These are phyloP conservation scores for Fusarium euwallaceae DNA, from an alignment of 2,329 filamentous ascomycete genomes.

Conservation along the genomic window DNA sequence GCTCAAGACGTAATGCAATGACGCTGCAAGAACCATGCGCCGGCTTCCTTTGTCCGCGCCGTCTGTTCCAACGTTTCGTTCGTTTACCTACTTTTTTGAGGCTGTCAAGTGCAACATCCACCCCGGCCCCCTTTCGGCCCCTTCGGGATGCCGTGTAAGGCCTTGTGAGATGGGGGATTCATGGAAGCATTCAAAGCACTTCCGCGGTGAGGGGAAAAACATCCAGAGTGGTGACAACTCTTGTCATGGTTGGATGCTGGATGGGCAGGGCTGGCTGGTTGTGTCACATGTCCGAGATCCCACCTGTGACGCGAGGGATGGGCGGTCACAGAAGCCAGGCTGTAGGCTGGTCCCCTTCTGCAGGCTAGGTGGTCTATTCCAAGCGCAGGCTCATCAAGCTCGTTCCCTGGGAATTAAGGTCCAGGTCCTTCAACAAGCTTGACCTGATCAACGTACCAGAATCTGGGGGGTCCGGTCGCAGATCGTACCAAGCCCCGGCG, in stretches of 20 bases:
- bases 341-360: background rate
- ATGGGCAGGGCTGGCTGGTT: conserved; percentile 9
- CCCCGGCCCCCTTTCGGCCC: conserved; percentile 3
- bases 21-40: conserved; percentile 28
- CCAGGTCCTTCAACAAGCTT: conserved; percentile 12
- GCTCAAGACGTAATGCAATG: conserved; percentile 47
- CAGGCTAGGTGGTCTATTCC: background rate
- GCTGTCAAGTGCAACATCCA: background rate
- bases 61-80: background rate
- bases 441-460: conserved; percentile 45
- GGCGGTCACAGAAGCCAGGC: conserved; percentile 7
- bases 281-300: conserved; percentile 25
- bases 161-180: conserved; percentile 1
- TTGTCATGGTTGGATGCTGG: conserved; percentile 2
- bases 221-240: background rate
- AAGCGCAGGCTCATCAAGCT: background rate
- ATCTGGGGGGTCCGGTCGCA: conserved; percentile 33
- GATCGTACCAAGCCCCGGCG: conserved; percentile 41
- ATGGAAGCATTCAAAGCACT: background rate
- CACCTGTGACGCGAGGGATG: background rate
- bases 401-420: conserved; percentile 7
- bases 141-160: conserved; percentile 1
- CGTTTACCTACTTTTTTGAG: background rate
- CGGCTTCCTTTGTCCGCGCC: conserved; percentile 7
- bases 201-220: background rate